Percentiles rank a stretch among this genome's conserved stretches.
Evolutionary conservation across 2,329 filamentous ascomycete species (phyloP).

Genomic region (Fusarium penzigii): DNA sequence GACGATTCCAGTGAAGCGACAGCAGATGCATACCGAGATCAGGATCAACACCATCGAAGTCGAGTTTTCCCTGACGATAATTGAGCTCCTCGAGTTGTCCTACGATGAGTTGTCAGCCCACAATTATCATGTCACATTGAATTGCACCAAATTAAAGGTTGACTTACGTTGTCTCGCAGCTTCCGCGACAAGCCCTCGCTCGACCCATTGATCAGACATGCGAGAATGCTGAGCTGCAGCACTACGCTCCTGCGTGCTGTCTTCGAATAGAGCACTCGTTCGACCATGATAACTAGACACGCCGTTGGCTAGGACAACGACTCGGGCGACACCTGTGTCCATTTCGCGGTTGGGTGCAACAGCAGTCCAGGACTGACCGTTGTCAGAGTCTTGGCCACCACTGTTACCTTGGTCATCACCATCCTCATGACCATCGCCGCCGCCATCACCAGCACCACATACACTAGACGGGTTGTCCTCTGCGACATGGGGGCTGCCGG

Average conservation of each 20-base stretch:
- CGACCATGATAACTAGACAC: constrained; percentile 50
- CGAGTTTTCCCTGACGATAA: constrained; percentile 45
- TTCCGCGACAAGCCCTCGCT: constrained; percentile 39
- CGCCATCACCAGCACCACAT: background rate
- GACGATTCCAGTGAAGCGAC: constrained; percentile 54
- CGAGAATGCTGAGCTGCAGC: constrained; percentile 28
- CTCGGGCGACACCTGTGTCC: constrained; percentile 34
- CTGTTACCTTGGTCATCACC: constrained; percentile 1
- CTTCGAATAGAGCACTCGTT: constrained; percentile 50
- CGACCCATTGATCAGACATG: constrained; percentile 42
- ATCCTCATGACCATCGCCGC: background rate
- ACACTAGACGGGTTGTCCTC: too few relatives aligned
- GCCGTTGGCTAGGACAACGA: constrained; percentile 41
- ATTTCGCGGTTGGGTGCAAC: constrained; percentile 3
- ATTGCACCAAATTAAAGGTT: constrained; percentile 21
- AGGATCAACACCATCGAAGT: constrained; percentile 57
- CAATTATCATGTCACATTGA: background rate
- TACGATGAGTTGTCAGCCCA: constrained; percentile 8
- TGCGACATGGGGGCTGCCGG: too few relatives aligned
- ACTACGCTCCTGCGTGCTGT: constrained; percentile 11
- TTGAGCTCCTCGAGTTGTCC: constrained; percentile 52
- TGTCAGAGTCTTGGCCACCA: constrained; percentile 1
- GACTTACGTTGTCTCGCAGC: constrained; percentile 22
- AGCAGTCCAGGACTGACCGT: constrained; percentile 6
- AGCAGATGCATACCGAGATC: constrained; percentile 53